Evolutionary conservation across 75 land plant genomes (phyloP), one percentile per base, ranked within the genome.

Genomic region (Picea sitchensis): DNA sequence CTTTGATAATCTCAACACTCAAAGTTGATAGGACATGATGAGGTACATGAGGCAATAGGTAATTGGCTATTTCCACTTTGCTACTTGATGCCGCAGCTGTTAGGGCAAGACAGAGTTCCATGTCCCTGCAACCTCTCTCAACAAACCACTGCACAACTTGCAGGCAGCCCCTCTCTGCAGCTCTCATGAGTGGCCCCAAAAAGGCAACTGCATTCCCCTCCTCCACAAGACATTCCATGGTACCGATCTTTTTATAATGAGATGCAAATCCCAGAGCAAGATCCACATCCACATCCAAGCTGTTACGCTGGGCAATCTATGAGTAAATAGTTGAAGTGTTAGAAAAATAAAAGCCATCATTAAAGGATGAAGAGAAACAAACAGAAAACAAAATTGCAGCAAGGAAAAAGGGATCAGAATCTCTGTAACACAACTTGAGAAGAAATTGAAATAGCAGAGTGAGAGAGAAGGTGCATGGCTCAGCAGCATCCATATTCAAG

Each of bases 211-310:
- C 93, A 73, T 89, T 86, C 21, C 95, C 98, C 69, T 94, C 96
- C 51, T 89, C 94, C 59, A 96, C 98, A 58, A 96, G 81, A 83
- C 96, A 96, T 71, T 94, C 93, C 98, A 96, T 96, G 0, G 98
- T 96, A 47, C 87, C 83, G 30, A 92, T 90, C 80, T 96, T 96
- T 80, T 93, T 81, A 58, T 94, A 96, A 79, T 96, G 95, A 8
- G 98, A 96, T 23, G 98, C 98, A 88, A 96, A 96, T 2, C 97
- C 95, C 81, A 96, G 75, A 5, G 98, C 98, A 75, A 96, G 88
- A 67, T 96, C 99, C 76, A 94, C 95, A 83, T 96, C 98, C 58
- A 96, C 87, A 56, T 96, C 99, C 88, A 92, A 84, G 76, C 89
- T 91, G 88, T 92, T 90, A 76, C 91, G 81, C 74, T 94, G 94